These are phyloP conservation scores for Centaurea solstitialis DNA, from an alignment of 129 eudicot genomes.

Conservation along the genomic window DNA sequence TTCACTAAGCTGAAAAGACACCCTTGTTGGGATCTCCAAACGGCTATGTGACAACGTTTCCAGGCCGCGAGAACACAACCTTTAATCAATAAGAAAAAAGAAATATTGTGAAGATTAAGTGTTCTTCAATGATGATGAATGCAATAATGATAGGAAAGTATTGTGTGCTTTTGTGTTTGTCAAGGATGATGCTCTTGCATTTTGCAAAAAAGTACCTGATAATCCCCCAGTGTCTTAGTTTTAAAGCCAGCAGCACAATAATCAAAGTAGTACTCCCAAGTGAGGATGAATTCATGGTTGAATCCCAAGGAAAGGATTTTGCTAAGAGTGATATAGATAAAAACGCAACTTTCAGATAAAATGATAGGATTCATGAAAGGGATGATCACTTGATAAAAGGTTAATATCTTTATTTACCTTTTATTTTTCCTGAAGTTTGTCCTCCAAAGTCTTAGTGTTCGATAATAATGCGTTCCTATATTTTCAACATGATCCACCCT, in stretches of 20 bases:
- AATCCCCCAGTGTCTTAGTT: conserved; percentile 58
- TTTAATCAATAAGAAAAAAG: conserved; percentile 17
- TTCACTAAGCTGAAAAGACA: no score
- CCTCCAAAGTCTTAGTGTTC: conserved; percentile 81
- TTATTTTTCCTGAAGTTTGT: conserved; percentile 60
- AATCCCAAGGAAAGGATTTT: conserved; percentile 71
- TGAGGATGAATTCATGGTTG: conserved; percentile 76
- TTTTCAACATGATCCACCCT: conserved; percentile 89
- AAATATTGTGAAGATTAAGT: neutral
- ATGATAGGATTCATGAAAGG: neutral
- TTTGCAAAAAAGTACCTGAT: conserved; percentile 46
- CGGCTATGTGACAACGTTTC: conserved; percentile 36
- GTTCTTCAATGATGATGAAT: neutral
- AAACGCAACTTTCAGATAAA: neutral
- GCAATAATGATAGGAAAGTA: neutral
- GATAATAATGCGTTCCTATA: conserved; percentile 82
- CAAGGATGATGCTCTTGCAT: no score
- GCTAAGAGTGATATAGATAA: conserved; percentile 22
- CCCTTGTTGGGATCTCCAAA: neutral
- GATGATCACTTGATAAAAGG: neutral
- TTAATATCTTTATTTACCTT: conserved; percentile 41
- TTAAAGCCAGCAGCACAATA: conserved; percentile 92
- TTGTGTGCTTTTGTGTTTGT: neutral
- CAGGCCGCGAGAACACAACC: conserved; percentile 86
- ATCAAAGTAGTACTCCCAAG: conserved; percentile 91